These are phyloP conservation scores for Saksenaea oblongispora DNA, from an alignment of 371 early-diverging fungal species.

Conservation along the genomic window DNA sequence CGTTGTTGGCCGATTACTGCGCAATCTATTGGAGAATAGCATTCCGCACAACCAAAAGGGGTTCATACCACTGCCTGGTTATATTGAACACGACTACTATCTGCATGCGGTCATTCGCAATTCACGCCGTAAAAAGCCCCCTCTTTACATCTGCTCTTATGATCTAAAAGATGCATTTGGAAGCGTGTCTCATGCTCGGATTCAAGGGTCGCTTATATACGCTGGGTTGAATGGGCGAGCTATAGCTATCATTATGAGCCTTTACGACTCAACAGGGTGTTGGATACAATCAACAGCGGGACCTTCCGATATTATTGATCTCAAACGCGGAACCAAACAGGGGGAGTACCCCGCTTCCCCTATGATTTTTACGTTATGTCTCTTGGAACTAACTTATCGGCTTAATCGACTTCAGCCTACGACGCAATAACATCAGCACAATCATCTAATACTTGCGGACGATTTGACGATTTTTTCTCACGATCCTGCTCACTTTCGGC, in stretches of 20 bases:
- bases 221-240: too few relatives aligned
- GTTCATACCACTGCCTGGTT: slow-evolving; percentile 3
- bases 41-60: slow-evolving; percentile 5
- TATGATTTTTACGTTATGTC: not conserved
- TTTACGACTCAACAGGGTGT: not conserved
- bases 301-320: not conserved
- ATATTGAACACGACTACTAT: slow-evolving; percentile 6
- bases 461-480: slow-evolving; percentile 1
- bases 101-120: slow-evolving; percentile 8
- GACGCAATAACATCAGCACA: not conserved
- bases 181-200: not conserved
- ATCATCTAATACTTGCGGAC: not conserved
- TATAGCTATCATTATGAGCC: not conserved
- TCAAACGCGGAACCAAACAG: not conserved
- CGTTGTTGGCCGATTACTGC: not conserved
- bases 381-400: not conserved
- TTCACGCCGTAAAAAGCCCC: not conserved
- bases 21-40: not conserved
- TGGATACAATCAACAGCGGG: not conserved
- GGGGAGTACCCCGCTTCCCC: not conserved
- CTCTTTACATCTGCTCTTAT: slow-evolving; percentile 8
- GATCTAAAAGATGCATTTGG: not conserved
- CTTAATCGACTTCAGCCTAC: not conserved
- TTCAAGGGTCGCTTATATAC: not conserved
- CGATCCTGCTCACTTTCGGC: not conserved